A percentile compares a stretch with the other conserved stretches of the same genome.
Conservation (phyloP, 805 yeast species). For the Starmerella stigmatis region DNA sequence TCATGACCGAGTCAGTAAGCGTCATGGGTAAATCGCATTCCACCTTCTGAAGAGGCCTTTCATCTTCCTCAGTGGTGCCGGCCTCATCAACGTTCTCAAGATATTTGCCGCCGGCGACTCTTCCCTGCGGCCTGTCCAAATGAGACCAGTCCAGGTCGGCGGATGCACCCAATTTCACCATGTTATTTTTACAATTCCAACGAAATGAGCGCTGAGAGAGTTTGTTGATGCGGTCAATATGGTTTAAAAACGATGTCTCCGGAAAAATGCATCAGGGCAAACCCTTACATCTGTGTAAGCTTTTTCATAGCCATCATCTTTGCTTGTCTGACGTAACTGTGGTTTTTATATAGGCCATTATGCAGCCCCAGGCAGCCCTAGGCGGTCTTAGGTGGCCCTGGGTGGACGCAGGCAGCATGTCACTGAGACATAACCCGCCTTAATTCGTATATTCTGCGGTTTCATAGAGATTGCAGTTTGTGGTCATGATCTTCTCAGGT, state of each 20-base stretch:
- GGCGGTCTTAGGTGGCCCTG: neutral
- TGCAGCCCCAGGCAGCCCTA: neutral
- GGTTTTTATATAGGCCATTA: too few species aligned
- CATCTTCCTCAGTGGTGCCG: slow-evolving; percentile 13
- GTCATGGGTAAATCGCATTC: slow-evolving; percentile 23
- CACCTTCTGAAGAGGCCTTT: slow-evolving; percentile 21
- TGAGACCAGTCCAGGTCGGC: slow-evolving; percentile 24
- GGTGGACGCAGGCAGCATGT: too few species aligned
- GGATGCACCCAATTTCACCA: slow-evolving; percentile 21
- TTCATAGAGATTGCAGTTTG: too few species aligned
- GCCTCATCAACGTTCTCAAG: slow-evolving; percentile 14
- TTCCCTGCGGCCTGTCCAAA: slow-evolving; percentile 21
- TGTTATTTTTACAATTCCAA: too few species aligned
- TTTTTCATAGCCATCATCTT: slow-evolving; percentile 1
- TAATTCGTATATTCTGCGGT: too few species aligned
- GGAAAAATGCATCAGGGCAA: slow-evolving; percentile 1
- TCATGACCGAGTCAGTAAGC: slow-evolving; percentile 20
- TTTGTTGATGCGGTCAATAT: neutral
- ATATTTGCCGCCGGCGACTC: slow-evolving; percentile 23
- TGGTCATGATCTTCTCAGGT: too few species aligned
- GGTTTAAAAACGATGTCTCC: neutral
- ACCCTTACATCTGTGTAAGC: slow-evolving; percentile 1
- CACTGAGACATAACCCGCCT: too few species aligned
- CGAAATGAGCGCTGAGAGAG: neutral
- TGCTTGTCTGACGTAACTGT: slow-evolving; percentile 3